Evolutionary conservation across 352 stramenopile genomes (phyloP), one percentile per base, ranked within the genome.

Genomic region (Salisapilia sapeloensis): DNA sequence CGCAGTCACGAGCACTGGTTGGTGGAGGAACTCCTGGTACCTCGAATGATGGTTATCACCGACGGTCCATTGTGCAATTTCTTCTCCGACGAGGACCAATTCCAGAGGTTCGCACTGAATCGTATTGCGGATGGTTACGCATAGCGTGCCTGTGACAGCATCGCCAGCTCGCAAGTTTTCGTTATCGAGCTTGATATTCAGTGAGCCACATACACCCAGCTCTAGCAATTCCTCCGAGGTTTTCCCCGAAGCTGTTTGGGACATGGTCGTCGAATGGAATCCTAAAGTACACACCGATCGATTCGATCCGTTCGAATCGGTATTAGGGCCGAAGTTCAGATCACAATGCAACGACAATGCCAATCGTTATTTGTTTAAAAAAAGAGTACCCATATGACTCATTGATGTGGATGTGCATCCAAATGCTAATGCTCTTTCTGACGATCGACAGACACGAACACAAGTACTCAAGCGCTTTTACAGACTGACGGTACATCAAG

Each of bases 231-330:
- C 35, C 17, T n/a, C 30, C 35, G 12, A 49, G 34, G n/a, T 42
- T 52, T 2, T 40, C 43, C 43, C 52, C 53, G 3, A 1, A 3
- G 26, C 19, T 21, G 24, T 10, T 10, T 1, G 28, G 28, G 19
- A 16, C 13, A 8, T 2, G 16, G 13, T 33, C 9, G 33, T 52
- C 48, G 16, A 59, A 12, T n/a, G 42, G 25, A 24, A 55, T 55
- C 23, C 38, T 49, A 24, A 53, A 36, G 1, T 40, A 40, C 13
- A 42, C 50, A 20, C 46, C 27, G 41, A 59, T 59, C 12, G 52
- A 39, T 18, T 45, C 49, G 28, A 53, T 35, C 5, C 49, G 36
- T n/a, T n/a, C 13, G 36, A 29, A 7, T 41, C 26, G 11, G 46
- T 25, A 15, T 46, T 40, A 14, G 32, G 34, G 28, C 45, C 29